Conservation (phyloP, 768 basidiomycete species). For the Scleroderma citrinum region DNA sequence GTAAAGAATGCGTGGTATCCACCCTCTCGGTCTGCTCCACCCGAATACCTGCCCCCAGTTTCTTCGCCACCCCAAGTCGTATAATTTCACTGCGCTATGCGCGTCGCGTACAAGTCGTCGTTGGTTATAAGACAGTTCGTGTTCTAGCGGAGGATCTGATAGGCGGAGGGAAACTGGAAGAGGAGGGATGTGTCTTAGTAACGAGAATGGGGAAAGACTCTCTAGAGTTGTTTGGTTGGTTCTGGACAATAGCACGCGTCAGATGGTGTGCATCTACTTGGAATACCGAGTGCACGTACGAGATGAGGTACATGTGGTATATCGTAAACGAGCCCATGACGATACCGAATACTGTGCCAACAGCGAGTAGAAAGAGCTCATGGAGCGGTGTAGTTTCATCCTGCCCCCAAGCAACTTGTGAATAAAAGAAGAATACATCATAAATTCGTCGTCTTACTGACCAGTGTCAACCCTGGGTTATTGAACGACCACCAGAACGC, state of each 20-base stretch:
- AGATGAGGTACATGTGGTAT: constrained; percentile 74
- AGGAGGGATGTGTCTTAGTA: constrained; percentile 65
- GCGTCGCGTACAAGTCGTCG: constrained; percentile 60
- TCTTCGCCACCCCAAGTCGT: constrained; percentile 66
- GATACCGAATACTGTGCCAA: constrained; percentile 53
- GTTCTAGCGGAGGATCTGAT: constrained; percentile 67
- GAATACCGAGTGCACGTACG: constrained; percentile 38
- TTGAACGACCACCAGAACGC: constrained; percentile 62
- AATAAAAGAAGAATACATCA: not conserved
- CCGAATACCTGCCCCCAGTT: constrained; percentile 72
- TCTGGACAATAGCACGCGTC: constrained; percentile 29
- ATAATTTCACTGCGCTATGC: constrained; percentile 54
- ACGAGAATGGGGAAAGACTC: constrained; percentile 64
- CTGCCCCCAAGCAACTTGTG: constrained; percentile 30
- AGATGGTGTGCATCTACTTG: not conserved
- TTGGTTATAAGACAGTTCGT: constrained; percentile 62
- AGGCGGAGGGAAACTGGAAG: constrained; percentile 44
- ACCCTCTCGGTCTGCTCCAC: constrained; percentile 45
- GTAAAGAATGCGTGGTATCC: constrained; percentile 46
- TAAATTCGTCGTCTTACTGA: constrained; percentile 31
- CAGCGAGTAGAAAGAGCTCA: constrained; percentile 57
- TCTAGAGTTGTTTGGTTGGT: constrained; percentile 87
- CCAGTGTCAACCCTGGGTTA: constrained; percentile 50
- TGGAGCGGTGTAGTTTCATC: constrained; percentile 65
- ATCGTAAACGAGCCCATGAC: constrained; percentile 70